Evolutionary conservation across 78 protist species (phyloP), one percentile per base, ranked within the genome.

Genomic region (Capsaspora owczarzaki): DNA sequence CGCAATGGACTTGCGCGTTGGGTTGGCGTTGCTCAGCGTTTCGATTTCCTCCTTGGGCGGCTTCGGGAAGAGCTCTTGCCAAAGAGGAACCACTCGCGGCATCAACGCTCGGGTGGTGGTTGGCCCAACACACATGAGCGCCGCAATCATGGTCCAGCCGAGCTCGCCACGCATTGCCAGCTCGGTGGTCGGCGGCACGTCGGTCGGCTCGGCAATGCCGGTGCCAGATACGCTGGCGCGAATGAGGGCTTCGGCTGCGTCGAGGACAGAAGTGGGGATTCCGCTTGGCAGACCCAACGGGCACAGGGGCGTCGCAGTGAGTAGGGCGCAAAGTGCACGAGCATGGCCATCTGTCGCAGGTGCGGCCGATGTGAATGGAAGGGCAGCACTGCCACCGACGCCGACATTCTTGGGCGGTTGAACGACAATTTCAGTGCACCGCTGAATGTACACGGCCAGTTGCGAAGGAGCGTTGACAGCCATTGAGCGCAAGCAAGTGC

Each of bases 41-140:
- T 68, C 74, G 49, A 41, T 29, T 6, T 33, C 40, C 74, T 68
- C 74, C 74, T 68, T 68, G 5, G 74, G 10, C 49, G 43, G 10
- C 43, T 27, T 10, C 16, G 74, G 74, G 35, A 68, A 27, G 37
- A 68, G 43, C 49, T 68, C 74, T 22, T 27, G 40, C 74, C 74
- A 68, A 33, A 68, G 74, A 22, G 16, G 42, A 12, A 68, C 20
- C 5, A 38, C 27, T 41, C 35, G 20, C 23, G 43, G 40, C 37
- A 68, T 10, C 43, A 33, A 41, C 27, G 20, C 74, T 6, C 23
- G 8, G 44, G 23, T 27, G 23, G 35, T 33, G 33, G 74, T 38
- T 29, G 74, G 74, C 43, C 74, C 74, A 22, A 68, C 43, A 20
- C 43, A 38, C 40, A 38, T 68, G 74, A 68, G 74, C 40, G 74